Evolutionary conservation across 1,284 basidiomycete genomes (phyloP).

Genomic region (Moesziomyces antarcticus): DNA sequence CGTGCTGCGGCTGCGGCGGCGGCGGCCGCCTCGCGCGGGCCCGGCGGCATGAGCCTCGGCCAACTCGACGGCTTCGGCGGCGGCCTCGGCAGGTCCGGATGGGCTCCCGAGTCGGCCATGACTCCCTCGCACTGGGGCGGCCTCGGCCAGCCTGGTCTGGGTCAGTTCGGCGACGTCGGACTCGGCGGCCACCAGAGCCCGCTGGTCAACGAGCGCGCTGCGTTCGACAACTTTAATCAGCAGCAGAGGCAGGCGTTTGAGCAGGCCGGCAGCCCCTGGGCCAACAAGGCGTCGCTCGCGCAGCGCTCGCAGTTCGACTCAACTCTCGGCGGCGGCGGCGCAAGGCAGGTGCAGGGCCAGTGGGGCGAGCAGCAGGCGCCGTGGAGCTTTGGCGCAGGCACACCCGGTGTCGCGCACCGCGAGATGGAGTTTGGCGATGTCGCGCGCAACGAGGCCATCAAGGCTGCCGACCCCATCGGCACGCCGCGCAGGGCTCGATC

Average conservation of each 20-base stretch:
- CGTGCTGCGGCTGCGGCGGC: conserved; percentile 40
- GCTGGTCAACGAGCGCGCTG: conserved; percentile 29
- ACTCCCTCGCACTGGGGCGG: conserved; percentile 37
- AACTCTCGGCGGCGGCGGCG: not conserved
- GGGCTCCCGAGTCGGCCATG: conserved; percentile 31
- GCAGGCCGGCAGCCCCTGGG: conserved; percentile 36
- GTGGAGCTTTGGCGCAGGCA: conserved; percentile 29
- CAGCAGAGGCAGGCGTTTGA: conserved; percentile 29
- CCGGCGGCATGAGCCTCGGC: conserved; percentile 29
- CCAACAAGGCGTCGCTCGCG: conserved; percentile 35
- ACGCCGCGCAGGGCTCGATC: conserved; percentile 47
- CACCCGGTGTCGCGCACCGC: conserved; percentile 37
- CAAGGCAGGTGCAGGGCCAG: conserved; percentile 29
- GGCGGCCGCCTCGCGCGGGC: conserved; percentile 38
- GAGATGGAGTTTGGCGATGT: conserved; percentile 41
- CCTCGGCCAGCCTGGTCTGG: conserved; percentile 32
- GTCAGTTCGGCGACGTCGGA: conserved; percentile 38
- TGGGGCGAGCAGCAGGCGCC: conserved; percentile 41
- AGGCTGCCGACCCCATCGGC: conserved; percentile 43
- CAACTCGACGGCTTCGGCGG: conserved; percentile 37
- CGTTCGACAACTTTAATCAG: conserved; percentile 34
- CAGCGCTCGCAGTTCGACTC: conserved; percentile 40
- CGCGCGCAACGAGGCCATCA: conserved; percentile 34
- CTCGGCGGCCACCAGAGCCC: conserved; percentile 38
- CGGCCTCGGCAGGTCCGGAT: conserved; percentile 32